Evolutionary conservation across 768 basidiomycete genomes (phyloP), one percentile per base, ranked within the genome.

Genomic region (Boletus edulis): DNA sequence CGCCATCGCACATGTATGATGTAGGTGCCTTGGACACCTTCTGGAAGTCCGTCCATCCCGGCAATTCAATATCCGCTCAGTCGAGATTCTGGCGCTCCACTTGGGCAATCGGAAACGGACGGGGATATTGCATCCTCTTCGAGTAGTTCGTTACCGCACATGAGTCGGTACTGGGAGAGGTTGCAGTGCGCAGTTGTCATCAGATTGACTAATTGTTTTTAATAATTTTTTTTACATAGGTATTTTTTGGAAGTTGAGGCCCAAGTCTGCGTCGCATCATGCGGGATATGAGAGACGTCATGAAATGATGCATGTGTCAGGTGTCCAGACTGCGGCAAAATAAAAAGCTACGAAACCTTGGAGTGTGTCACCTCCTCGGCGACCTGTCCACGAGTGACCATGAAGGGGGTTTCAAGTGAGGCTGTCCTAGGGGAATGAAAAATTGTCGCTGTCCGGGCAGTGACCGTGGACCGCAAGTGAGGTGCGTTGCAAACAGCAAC

Each of bases 1-100:
- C 53, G 41, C 63, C 46, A 61, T 59, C 53, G 58, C 53, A 55
- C 51, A 50, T 56, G 34, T 24, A 24, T 4, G 20, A 20, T 20
- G 52, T 41, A 52, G 55, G 55, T 46, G 56, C 56, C 57, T 62
- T 51, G 57, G 12, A 46, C 48, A 50, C 39, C 64, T 64, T 69
- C 67, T 59, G 47, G 58, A 67, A 67, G 64, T 44, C 67, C 59
- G 65, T 59, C 46, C 49, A 54, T 37, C 22, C 59, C 67, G 67
- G 59, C 65, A 67, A 57, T 59, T 69, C 65, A 57, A 67, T 69
- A 64, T 67, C 67, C 64, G 66, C 57, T 69, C 62, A 69, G 64
- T 69, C 64, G 67, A 67, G 66, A 51, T 62, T 67, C 59, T 55
- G 32, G 57, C 62, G 67, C 67, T 54, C 57, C 58, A 68, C 47